Conservation (phyloP, 2,329 filamentous ascomycete species). For the Fusarium vanettenii region DNA sequence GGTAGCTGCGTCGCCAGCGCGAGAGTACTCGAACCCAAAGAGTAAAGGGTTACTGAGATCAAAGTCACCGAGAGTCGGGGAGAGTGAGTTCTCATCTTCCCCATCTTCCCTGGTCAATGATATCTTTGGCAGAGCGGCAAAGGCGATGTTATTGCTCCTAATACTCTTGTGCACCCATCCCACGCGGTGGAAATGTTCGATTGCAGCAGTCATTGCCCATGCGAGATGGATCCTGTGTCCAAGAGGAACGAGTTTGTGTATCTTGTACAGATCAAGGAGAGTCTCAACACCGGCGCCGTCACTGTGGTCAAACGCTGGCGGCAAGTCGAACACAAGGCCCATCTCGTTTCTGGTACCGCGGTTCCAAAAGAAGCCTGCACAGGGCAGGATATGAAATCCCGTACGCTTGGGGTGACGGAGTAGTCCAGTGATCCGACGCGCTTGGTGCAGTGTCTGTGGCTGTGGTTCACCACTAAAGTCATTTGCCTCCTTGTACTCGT, state of each 20-base stretch:
- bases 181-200: background rate
- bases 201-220: background rate
- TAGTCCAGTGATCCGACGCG: background rate
- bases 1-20: background rate
- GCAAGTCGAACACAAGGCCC: background rate
- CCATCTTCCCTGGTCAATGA: background rate
- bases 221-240: background rate
- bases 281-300: background rate
- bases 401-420: background rate
- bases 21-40: slow-evolving; percentile 6
- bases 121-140: too few relatives aligned
- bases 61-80: background rate
- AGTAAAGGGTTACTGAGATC: background rate
- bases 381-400: background rate
- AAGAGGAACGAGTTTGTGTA: background rate
- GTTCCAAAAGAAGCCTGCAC: background rate
- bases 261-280: background rate
- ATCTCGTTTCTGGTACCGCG: background rate
- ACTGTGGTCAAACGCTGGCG: background rate
- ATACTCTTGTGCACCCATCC: slow-evolving; percentile 1
- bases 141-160: background rate
- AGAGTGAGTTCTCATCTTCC: background rate
- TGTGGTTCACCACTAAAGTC: background rate
- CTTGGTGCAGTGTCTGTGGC: background rate
- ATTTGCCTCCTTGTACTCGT: background rate